Evolutionary conservation across 495 filamentous ascomycete species (phyloP), one percentile per base, ranked within the genome.

Genomic region (Schizothecium vesticola): DNA sequence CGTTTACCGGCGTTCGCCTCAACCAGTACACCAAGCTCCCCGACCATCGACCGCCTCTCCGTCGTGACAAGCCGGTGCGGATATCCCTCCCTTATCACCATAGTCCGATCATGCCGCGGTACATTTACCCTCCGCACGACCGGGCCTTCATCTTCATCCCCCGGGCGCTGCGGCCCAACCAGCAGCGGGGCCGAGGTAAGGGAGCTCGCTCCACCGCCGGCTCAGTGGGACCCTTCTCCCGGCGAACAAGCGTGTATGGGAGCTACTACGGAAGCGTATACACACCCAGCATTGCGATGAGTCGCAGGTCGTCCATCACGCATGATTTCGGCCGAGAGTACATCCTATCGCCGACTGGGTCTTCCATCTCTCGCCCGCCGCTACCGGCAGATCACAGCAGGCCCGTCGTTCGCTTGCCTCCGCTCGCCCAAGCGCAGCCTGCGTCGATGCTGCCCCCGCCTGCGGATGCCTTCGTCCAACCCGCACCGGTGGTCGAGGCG

Each of bases 71-170:
- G 74, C 96, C 96, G 13, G 95, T 98, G 28, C 89, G 95, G 58
- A 92, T 99, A 66, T 97, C 93, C 26, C 83, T 99, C 57, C 95
- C 95, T 8, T 86, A 90, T 23, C 84, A 89, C 56, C 56, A 61
- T 22, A 51, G 65, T 64, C 74, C 78, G 9, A 77, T 86, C 21
- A 86, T 86, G 61, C 87, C 92, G 23, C 87, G 91, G 58, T 97
- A 97, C 76, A 94, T 97, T 56, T 97, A 94, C 78, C 95, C 95
- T 8, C 88, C 91, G 12, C 84, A 84, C 61, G 93, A 97, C 65
- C 86, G 95, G 65, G 97, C 95, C 0, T 99, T 99, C 75, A 96
- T 98, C 71, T 99, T 99, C 79, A 99, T 99, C 66, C 95, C 95
- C 21, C 86, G 95, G 72, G 94, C 95, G 19, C 85, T 96, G 78